Evolutionary conservation across 78 protist species (phyloP), one percentile per base, ranked within the genome.

Genomic region (Thecamonas trahens): DNA sequence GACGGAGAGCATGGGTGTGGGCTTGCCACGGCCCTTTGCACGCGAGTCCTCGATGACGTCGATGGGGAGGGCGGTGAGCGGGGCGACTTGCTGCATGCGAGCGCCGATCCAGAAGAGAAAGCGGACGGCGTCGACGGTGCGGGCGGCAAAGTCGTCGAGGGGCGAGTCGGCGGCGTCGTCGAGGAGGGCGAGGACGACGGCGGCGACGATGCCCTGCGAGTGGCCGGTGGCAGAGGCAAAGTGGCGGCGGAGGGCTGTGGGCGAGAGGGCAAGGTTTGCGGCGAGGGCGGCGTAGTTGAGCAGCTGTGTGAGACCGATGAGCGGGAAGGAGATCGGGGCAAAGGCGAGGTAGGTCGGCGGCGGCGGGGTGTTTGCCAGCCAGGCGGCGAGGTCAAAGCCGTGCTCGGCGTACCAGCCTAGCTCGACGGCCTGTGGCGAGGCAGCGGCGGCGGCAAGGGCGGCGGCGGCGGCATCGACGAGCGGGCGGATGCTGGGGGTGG

Each of bases 61-160:
- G 15, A 81, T 71, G 50, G 14, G 7, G 13, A 50, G 53, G 8
- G 76, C 52, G 34, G 59, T 69, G n/a, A 3, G 26, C n/a, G 80
- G 80, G 47, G 20, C 65, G 47, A 5, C 67, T 58, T 74, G 64
- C 29, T 74, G 81, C 22, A 34, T 1, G 35, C 81, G 65, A 22
- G 31, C 5, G n/a, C 81, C 87, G 37, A 69, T 63, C 87, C 87
- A 82, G 63, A 80, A 74, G 24, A 68, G 42, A 24, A 69, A 34
- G 11, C 29, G 42, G 24, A 67, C 31, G 18, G 60, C 34, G n/a
- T 50, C 4, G 49, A 22, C 20, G 62, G 31, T 6, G 53, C 28
- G 42, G 44, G 0, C 42, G 7, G 1, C 0, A 24, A 61, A 67
- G 15, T 60, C 67, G 3, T 35, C 40, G 31, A 0, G 7, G 40